Base-by-base conservation (phyloP, 2,329 filamentous ascomycete genomes). In the Botrytis sinoallii region DNA sequence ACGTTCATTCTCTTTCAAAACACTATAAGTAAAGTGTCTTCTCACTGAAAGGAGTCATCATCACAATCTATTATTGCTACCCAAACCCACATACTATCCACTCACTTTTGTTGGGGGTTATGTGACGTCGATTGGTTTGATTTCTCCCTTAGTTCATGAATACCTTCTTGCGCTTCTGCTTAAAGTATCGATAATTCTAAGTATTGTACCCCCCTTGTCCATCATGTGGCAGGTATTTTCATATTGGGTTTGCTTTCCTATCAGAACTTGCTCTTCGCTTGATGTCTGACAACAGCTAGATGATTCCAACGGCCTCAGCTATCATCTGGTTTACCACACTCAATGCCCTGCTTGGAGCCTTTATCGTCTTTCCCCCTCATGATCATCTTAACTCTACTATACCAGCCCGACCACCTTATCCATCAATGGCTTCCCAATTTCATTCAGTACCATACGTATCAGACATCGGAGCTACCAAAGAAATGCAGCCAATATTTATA, bases 401-500 rank as follows among this genome's bases (percentile, higher is more conserved):
- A 40, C 18, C 18, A 7, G 82, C 91, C 73, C 82, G 83, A n/a
- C 85, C 83, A 1, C 84, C 84, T 76, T 93, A 92, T 79, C 74
- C 84, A 4, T 90, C 88, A 59, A 93, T 94, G 90, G 81, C 84
- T 32, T 65, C 75, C 0, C 75, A 77, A 46, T 68, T 68, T 16
- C 90, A 93, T 80, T 81, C 77, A 40, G 90, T 95, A 61, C 89
- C 93, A 75, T 94, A 91, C 84, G 93, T 93, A 79, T 92, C 89
- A 77, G 89, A 92, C 82, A 85, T 91, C 20, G 90, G 89, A 75
- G 88, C 88, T 35, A 69, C 63, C 29, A 80, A 81, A 55, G 82
- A 85, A 42, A 86, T 95, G 29, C 92, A 95, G 81, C 93, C 93
- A 3, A 86, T 95, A 75, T 96, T 96, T 85, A 91, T 96, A 79